phyloP scores from a whole-genome alignment of 768 basidiomycete species.

The Chlorophyllum brunneum region DNA sequence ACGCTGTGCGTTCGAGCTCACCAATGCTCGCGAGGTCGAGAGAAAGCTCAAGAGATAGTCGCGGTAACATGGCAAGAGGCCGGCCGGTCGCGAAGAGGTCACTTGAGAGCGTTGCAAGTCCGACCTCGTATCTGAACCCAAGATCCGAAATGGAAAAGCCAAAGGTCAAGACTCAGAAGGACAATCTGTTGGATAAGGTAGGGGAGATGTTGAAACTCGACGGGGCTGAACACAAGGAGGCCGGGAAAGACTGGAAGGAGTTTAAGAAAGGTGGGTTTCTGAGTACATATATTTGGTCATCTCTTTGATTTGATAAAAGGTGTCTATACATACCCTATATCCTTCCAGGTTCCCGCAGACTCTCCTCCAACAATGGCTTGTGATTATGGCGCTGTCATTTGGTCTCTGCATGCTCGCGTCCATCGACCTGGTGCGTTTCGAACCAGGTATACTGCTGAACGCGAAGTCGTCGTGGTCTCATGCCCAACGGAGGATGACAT shows the following conservation, averaged over 20 bases:
- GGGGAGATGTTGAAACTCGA: slow-evolving; percentile 31
- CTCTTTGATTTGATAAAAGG: slow-evolving; percentile 40
- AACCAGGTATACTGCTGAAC: slow-evolving; percentile 59
- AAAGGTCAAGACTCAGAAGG: slow-evolving; percentile 34
- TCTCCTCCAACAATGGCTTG: slow-evolving; percentile 76
- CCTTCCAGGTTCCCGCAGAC: slow-evolving; percentile 77
- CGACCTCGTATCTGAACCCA: background rate
- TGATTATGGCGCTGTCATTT: slow-evolving; percentile 72
- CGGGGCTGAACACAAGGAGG: slow-evolving; percentile 27
- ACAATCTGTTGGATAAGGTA: slow-evolving; percentile 24
- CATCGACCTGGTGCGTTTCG: slow-evolving; percentile 82
- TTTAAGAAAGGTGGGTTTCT: slow-evolving; percentile 71
- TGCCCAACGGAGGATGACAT: slow-evolving; percentile 78
- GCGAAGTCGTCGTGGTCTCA: slow-evolving; percentile 74
- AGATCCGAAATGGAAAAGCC: slow-evolving; percentile 4
- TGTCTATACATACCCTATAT: slow-evolving; percentile 91
- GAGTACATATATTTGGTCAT: background rate
- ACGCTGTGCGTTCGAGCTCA: slow-evolving; percentile 49
- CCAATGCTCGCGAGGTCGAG: slow-evolving; percentile 17
- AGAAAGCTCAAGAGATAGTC: slow-evolving; percentile 3
- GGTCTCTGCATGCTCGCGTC: slow-evolving; percentile 78
- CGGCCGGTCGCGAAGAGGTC: slow-evolving; percentile 23
- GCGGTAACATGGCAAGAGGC: slow-evolving; percentile 15
- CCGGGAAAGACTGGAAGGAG: slow-evolving; percentile 64
- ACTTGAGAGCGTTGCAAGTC: background rate